Evolutionary conservation across 495 filamentous ascomycete species (phyloP), one percentile per base, ranked within the genome.

Genomic region (Letharia columbiana): DNA sequence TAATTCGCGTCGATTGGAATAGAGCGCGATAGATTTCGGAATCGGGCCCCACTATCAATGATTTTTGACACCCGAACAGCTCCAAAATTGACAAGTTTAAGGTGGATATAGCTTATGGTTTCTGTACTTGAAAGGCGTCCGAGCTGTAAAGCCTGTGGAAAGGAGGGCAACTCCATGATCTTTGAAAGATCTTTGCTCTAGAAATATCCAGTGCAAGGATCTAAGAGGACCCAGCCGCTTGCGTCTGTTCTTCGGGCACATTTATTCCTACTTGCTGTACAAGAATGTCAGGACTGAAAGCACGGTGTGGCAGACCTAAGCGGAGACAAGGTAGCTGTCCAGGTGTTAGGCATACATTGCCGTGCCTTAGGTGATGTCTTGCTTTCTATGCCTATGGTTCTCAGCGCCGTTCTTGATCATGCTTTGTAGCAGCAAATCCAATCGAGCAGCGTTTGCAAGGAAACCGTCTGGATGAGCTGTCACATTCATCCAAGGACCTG

Each of bases 371-470:
- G 33, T 4, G 33, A 23, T 37, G 33, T 57, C 54, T 37, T 37
- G 54, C 33, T 20, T 12, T 20, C 12, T 35, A 15, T 61, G n/a
- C 13, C 28, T 35, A 37, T 44, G 1, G 6, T 62, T 56, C 20
- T 66, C 47, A 4, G 23, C 45, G 6, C 64, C 64, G 3, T 62
- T 44, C 28, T 49, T 35, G 20, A 66, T 62, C 37, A 54, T 33
- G 6, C 50, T 42, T 41, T 66, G 64, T 7, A 66, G 31, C 17
- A 61, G 18, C 10, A 35, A 37, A 61, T 66, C 39, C 20, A 61
- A 44, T 18, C 49, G 47, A 50, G 57, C 45, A 52, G 58, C 23
- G 4, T 62, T 42, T 35, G 54, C 39, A 18, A 61, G 15, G 33
- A 20, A 49, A 12, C 13, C 28, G 5, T 33, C 20, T 10, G 54